A percentile compares a stretch with the other conserved stretches of the same genome.
phyloP scores from a whole-genome alignment of 306 rosid species.

The Vicia villosa region DNA sequence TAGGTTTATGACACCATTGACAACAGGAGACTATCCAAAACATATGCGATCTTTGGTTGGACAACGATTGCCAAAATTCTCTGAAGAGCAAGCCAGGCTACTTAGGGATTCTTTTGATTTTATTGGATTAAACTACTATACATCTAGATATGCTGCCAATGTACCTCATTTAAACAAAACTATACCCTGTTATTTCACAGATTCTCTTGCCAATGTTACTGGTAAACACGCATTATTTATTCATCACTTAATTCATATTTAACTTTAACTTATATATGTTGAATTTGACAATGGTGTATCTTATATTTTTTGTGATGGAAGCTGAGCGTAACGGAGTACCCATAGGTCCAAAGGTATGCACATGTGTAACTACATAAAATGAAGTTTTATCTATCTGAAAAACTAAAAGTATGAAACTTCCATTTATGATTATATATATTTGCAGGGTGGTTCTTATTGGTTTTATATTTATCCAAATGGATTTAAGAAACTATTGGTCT shows the following conservation, averaged over 20 bases:
- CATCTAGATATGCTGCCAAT: conserved; percentile 49
- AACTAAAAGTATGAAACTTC: background rate
- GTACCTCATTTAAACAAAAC: background rate
- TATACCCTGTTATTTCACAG: conserved; percentile 36
- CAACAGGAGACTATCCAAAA: conserved; percentile 59
- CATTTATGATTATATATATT: background rate
- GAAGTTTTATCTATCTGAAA: background rate
- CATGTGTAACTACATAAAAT: background rate
- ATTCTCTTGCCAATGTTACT: conserved; percentile 38
- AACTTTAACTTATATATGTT: background rate
- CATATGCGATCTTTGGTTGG: conserved; percentile 53
- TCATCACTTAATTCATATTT: background rate
- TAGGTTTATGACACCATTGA: conserved; percentile 62
- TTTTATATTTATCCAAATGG: conserved; percentile 54
- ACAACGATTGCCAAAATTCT: conserved; percentile 53
- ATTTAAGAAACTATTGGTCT: conserved; percentile 44
- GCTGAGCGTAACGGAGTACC: conserved; percentile 48
- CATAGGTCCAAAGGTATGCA: conserved; percentile 54
- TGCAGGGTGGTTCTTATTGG: conserved; percentile 60
- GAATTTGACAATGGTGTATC: background rate
- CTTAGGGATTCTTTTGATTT: conserved; percentile 62
- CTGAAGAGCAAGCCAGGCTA: conserved; percentile 28
- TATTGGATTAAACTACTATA: conserved; percentile 70
- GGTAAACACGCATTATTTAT: conserved; percentile 38
- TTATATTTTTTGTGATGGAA: conserved; percentile 11